phyloP scores from a whole-genome alignment of 352 stramenopile genomes.

The Phytopythium montanum region DNA sequence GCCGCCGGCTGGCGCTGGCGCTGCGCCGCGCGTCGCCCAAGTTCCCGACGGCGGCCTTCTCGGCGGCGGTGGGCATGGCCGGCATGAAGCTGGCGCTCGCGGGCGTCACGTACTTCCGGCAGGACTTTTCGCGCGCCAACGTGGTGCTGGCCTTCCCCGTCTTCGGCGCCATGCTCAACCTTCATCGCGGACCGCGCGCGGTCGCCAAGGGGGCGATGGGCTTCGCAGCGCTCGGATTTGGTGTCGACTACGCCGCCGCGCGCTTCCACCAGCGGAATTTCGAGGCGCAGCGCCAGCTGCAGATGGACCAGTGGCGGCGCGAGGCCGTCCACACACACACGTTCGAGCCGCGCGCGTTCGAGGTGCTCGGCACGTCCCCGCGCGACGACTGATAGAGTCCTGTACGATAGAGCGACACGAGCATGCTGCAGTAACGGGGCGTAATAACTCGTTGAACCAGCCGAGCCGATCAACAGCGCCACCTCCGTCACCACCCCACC shows the following conservation, averaged over 20 bases:
- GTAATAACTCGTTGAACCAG: background rate
- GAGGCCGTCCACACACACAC: background rate
- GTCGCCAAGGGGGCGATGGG: constrained; percentile 36
- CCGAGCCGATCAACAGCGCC: background rate
- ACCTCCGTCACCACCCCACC: background rate
- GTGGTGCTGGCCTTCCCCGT: constrained; percentile 49
- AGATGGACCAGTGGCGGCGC: constrained; percentile 13
- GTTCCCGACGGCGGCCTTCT: constrained; percentile 34
- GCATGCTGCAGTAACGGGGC: background rate
- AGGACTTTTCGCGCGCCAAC: constrained; percentile 55
- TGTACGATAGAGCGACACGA: background rate
- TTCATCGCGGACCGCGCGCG: constrained; percentile 29
- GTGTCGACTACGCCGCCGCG: constrained; percentile 29
- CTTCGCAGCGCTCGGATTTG: constrained; percentile 33
- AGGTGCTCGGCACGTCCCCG: constrained; percentile 7
- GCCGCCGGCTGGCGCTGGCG: constrained; percentile 25
- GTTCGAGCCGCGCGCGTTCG: constrained; percentile 4
- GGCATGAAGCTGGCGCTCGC: constrained; percentile 55
- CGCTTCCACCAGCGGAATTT: constrained; percentile 25
- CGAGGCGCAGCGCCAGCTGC: constrained; percentile 17
- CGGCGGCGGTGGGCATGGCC: constrained; percentile 38
- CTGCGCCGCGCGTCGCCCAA: constrained; percentile 27
- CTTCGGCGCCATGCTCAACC: constrained; percentile 38
- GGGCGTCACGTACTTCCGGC: constrained; percentile 37
- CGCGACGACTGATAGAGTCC: constrained; percentile 3